A percentile compares a stretch with the other conserved stretches of the same genome.
Evolutionary conservation across 2,329 filamentous ascomycete species (phyloP).

Genomic region (Ciborinia camelliae): DNA sequence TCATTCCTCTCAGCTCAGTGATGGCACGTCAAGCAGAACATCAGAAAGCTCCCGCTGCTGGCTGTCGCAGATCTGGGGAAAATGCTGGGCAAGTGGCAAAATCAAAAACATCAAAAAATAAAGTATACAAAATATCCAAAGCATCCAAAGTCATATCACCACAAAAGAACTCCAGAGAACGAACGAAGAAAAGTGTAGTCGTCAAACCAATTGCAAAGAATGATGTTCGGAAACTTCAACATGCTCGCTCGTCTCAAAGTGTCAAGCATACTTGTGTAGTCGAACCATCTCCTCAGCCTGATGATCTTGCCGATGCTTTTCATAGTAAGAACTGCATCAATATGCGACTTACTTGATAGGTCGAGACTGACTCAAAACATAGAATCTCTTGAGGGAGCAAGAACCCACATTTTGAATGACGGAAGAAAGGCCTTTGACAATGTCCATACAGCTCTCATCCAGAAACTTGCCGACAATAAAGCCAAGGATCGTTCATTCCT

Average conservation of each 20-base stretch:
- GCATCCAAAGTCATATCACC: not conserved
- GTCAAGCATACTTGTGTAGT: not conserved
- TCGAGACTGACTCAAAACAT: not conserved
- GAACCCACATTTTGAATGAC: constrained; percentile 18
- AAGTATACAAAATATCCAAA: not conserved
- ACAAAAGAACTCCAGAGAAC: not conserved
- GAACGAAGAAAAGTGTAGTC: not conserved
- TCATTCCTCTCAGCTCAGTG: not conserved
- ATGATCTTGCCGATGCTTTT: not conserved
- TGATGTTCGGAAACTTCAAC: not conserved
- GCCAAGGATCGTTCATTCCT: constrained; percentile 25
- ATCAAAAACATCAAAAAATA: not conserved
- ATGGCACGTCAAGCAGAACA: constrained; percentile 6
- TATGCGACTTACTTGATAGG: too few relatives aligned
- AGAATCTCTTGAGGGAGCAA: constrained; percentile 30
- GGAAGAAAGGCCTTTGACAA: constrained; percentile 24
- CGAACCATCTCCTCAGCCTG: not conserved
- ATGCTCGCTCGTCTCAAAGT: not conserved
- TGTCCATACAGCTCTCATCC: constrained; percentile 21
- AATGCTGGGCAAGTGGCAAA: not conserved
- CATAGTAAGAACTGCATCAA: not conserved
- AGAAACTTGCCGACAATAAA: constrained; percentile 16
- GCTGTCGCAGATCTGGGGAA: not conserved
- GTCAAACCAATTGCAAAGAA: constrained; percentile 12
- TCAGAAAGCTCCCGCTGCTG: not conserved